These are phyloP conservation scores for Tulasnella sp. DNA, from an alignment of 768 basidiomycete genomes.

Conservation along the genomic window DNA sequence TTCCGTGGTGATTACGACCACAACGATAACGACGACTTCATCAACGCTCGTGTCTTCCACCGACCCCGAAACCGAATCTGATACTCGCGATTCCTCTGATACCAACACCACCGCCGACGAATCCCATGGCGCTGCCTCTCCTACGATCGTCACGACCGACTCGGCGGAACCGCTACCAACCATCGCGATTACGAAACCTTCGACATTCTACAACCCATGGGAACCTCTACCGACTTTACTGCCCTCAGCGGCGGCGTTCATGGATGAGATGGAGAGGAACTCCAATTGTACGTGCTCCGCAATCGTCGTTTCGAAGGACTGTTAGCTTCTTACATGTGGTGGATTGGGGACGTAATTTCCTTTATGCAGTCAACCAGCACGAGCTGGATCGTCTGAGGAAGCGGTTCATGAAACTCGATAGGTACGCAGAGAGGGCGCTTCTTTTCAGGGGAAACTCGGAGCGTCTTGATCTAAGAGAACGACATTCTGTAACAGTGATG, in stretches of 20 bases:
- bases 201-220: conserved; percentile 22
- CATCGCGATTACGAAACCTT: background rate
- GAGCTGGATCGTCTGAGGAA: conserved; percentile 97
- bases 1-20: background rate
- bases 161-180: background rate
- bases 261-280: conserved; percentile 95
- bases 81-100: background rate
- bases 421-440: conserved; percentile 42
- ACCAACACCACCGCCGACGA: background rate
- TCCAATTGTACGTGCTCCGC: conserved; percentile 78
- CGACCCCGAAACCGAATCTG: background rate
- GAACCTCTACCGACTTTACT: background rate
- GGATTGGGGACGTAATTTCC: background rate
- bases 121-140: background rate
- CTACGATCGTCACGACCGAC: background rate
- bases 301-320: too few relatives aligned
- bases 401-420: conserved; percentile 99
- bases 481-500: conserved; percentile 57
- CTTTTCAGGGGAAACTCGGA: background rate
- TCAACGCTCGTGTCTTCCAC: background rate
- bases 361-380: conserved; percentile 75
- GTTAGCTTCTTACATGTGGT: background rate
- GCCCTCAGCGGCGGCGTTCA: conserved; percentile 76
- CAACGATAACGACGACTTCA: background rate
- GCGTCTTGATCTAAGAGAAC: background rate